Percentiles rank a stretch among this genome's conserved stretches.
Evolutionary conservation across 1,139 yeast species (phyloP).

Genomic region (Diutina ranongensis): DNA sequence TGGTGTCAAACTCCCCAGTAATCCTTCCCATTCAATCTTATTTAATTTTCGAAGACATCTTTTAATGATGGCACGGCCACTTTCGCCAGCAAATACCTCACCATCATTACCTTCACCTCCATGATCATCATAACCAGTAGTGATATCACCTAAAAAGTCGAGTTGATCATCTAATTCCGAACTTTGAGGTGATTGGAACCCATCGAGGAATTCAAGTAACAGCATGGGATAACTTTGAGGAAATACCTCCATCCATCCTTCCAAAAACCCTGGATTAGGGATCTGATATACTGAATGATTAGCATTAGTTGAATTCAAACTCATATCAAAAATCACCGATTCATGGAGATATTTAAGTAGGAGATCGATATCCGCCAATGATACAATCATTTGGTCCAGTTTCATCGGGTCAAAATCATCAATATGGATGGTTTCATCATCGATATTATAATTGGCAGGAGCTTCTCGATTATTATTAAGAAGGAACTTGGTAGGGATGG

Average conservation of each 20-base stretch:
- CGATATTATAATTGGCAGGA: conserved; percentile 19
- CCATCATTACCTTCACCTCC: not conserved
- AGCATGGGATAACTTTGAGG: conserved; percentile 25
- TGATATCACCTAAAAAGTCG: conserved; percentile 5
- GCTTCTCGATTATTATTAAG: conserved; percentile 16
- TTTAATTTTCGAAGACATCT: not conserved
- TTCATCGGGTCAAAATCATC: conserved; percentile 22
- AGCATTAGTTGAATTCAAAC: conserved; percentile 14
- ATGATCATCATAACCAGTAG: conserved; percentile 2
- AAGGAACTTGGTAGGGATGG: conserved; percentile 44
- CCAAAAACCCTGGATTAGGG: conserved; percentile 8
- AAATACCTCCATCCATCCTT: conserved; percentile 16
- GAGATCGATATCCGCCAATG: conserved; percentile 19
- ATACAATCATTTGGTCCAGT: conserved; percentile 20
- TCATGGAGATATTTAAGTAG: conserved; percentile 24
- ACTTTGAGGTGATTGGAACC: not conserved
- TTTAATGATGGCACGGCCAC: not conserved
- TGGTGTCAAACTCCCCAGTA: not conserved
- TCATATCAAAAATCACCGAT: conserved; percentile 27
- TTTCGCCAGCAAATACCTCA: not conserved
- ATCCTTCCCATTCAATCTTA: conserved; percentile 5
- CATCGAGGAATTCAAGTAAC: conserved; percentile 20
- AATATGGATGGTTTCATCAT: conserved; percentile 25
- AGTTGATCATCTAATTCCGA: conserved; percentile 2
- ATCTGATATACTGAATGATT: conserved; percentile 6